Percentiles rank a stretch among this genome's conserved stretches.
Evolutionary conservation across 805 yeast species (phyloP).

Genomic region (Monosporozyma yasuniensis): DNA sequence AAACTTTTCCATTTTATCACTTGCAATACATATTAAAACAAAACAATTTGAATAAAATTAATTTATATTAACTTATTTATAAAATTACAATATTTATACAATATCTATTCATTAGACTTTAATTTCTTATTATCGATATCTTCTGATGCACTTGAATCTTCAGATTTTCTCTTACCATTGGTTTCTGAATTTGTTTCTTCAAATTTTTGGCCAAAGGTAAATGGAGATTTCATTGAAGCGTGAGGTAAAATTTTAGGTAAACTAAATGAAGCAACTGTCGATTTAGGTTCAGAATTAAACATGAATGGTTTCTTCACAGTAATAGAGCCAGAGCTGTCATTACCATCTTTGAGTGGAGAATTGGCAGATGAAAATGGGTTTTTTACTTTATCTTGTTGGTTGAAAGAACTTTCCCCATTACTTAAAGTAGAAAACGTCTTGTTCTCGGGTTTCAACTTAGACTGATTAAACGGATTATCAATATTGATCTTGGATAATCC

Average conservation of each 20-base stretch:
- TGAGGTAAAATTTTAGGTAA: not conserved
- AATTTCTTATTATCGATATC: not conserved
- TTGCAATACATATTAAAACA: too few relatives aligned
- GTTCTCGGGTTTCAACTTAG: not conserved
- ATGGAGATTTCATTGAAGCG: not conserved
- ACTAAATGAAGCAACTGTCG: conserved; percentile 7
- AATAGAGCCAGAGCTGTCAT: not conserved
- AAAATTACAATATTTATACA: not conserved
- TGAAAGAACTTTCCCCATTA: not conserved
- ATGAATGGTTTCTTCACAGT: not conserved
- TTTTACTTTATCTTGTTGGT: not conserved
- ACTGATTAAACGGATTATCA: not conserved
- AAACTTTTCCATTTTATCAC: too few relatives aligned
- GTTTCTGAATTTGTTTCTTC: not conserved
- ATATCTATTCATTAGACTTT: not conserved
- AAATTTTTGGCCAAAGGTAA: not conserved
- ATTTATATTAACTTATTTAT: too few relatives aligned
- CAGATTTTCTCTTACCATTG: not conserved
- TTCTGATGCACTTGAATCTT: not conserved
- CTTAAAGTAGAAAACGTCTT: not conserved
- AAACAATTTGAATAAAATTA: too few relatives aligned
- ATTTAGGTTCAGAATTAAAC: conserved; percentile 6
- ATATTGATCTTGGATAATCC: conserved; percentile 5
- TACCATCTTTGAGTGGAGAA: not conserved
- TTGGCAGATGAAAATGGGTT: not conserved